phyloP scores from a whole-genome alignment of 192 early-diverging fungal species.

The Linnemannia hyalina region DNA sequence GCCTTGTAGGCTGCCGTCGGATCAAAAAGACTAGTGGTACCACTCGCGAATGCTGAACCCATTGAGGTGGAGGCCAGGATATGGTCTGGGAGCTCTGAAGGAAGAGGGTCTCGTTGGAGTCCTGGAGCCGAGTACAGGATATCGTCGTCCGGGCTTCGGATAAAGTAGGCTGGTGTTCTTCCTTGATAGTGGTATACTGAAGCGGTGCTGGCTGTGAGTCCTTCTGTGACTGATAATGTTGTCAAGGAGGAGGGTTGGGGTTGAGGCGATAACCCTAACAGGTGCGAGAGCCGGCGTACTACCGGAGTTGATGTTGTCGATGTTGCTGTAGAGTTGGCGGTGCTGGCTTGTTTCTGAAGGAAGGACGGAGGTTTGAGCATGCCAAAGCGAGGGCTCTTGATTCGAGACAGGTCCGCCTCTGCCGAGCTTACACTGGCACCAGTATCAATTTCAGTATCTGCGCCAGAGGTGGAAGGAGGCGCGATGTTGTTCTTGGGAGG shows the following conservation, averaged over 20 bases:
- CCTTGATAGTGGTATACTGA: background rate
- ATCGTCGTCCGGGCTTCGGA: conserved; percentile 21
- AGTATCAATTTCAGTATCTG: background rate
- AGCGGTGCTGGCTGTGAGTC: background rate
- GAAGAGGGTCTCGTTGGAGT: conserved; percentile 28
- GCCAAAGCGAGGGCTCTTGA: background rate
- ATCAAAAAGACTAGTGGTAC: background rate
- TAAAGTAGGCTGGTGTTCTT: background rate
- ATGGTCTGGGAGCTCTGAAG: conserved; percentile 25
- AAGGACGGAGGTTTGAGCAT: background rate
- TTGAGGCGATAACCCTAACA: no score
- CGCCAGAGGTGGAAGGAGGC: background rate
- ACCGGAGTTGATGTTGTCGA: background rate
- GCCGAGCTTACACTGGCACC: background rate
- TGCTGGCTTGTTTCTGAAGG: background rate
- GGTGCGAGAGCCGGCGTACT: background rate
- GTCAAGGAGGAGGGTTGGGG: background rate
- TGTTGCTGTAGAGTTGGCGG: background rate
- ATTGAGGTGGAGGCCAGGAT: background rate
- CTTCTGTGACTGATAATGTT: background rate
- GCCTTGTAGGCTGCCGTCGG: background rate
- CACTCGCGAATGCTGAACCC: background rate
- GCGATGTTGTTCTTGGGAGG: background rate
- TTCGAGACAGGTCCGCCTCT: no score
- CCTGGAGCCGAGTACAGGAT: conserved; percentile 34